A percentile compares a stretch with the other conserved stretches of the same genome.
Evolutionary conservation across 495 filamentous ascomycete species (phyloP).

Genomic region (Neurospora sp.): DNA sequence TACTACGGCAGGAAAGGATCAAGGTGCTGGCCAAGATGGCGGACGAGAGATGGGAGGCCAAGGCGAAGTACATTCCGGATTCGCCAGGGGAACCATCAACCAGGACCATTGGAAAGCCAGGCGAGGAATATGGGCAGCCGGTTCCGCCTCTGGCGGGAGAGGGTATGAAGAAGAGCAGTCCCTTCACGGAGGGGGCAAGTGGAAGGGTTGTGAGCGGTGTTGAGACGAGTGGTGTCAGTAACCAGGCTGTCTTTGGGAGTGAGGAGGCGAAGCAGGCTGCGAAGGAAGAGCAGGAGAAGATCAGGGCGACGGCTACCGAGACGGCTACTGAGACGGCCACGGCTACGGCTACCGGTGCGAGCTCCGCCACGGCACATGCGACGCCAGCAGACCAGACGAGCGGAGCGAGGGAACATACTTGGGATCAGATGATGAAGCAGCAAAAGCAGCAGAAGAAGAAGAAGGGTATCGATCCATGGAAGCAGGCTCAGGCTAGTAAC

Average conservation of each 20-base stretch:
- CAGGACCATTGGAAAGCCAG: not conserved
- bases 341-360: not conserved
- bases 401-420: constrained; percentile 13
- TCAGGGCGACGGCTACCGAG: not conserved
- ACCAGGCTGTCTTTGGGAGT: not conserved
- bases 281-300: not conserved
- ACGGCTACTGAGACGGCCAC: not conserved
- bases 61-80: constrained; percentile 36
- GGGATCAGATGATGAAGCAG: constrained; percentile 18
- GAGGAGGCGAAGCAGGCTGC: not conserved
- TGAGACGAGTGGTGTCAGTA: not conserved
- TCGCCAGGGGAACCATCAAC: constrained; percentile 1
- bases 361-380: not conserved
- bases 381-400: not conserved
- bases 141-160: not conserved
- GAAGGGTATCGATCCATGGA: constrained; percentile 51
- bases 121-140: not conserved
- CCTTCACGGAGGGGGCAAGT: not conserved
- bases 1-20: constrained; percentile 55
- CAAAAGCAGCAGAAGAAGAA: constrained; percentile 13
- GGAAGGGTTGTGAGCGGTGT: not conserved
- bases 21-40: constrained; percentile 67
- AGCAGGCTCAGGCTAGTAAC: constrained; percentile 30
- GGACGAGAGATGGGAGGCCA: constrained; percentile 78
- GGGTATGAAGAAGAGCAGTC: not conserved